These are phyloP conservation scores for Isabelozyma pseudorhagii DNA, from an alignment of 805 yeast genomes.

Conservation along the genomic window DNA sequence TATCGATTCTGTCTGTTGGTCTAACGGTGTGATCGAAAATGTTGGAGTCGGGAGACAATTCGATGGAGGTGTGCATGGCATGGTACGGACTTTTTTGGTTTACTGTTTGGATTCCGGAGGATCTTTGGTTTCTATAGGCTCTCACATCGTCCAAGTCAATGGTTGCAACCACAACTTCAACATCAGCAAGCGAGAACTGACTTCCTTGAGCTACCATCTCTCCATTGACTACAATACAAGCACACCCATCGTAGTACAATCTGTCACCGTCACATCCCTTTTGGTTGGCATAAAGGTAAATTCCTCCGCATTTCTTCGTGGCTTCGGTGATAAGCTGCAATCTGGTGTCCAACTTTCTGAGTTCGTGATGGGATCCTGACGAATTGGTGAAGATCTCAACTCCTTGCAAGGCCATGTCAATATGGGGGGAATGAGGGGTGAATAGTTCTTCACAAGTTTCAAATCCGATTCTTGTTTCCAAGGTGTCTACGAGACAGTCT, in stretches of 20 bases:
- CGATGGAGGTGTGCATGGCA: slow-evolving; percentile 59
- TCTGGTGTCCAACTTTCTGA: slow-evolving; percentile 83
- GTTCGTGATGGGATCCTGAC: slow-evolving; percentile 96
- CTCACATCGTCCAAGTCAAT: slow-evolving; percentile 91
- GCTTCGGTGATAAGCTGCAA: slow-evolving; percentile 86
- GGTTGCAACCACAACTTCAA: slow-evolving; percentile 94
- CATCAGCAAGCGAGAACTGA: slow-evolving; percentile 87
- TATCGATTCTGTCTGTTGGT: slow-evolving; percentile 53
- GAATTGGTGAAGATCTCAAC: slow-evolving; percentile 97
- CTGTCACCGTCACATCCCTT: slow-evolving; percentile 99
- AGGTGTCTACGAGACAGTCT: slow-evolving; percentile 80
- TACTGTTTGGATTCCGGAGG: slow-evolving; percentile 74
- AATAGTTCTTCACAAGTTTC: slow-evolving; percentile 98
- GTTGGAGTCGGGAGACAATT: slow-evolving; percentile 57
- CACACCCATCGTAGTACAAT: slow-evolving; percentile 95
- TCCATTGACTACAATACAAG: slow-evolving; percentile 90
- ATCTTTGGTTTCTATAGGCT: slow-evolving; percentile 69
- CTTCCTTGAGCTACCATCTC: slow-evolving; percentile 87
- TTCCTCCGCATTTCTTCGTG: slow-evolving; percentile 94
- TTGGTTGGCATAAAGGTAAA: slow-evolving; percentile 90
- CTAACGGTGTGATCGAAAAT: slow-evolving; percentile 58
- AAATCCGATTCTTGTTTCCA: slow-evolving; percentile 90
- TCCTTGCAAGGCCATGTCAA: slow-evolving; percentile 88
- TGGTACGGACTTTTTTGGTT: slow-evolving; percentile 42
- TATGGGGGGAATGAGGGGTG: slow-evolving; percentile 95